Evolutionary conservation across 331 rosid genomes (phyloP).

Genomic region (Quercus tomentella): DNA sequence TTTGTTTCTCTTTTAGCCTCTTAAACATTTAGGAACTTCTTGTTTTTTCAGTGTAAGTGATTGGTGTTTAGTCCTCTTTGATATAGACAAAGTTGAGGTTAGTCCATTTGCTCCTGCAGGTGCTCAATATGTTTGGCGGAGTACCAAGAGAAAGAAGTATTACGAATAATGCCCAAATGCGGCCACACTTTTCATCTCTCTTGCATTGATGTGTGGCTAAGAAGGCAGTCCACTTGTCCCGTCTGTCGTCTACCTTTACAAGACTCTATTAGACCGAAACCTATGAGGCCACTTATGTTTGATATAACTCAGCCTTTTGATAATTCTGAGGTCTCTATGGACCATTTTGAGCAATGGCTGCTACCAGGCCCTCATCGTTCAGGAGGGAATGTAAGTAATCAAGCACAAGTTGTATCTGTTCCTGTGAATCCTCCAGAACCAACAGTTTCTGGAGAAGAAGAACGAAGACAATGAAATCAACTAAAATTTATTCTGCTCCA

Average conservation of each 20-base stretch:
- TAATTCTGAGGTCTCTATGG: conserved; percentile 43
- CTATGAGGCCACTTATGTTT: conserved; percentile 47
- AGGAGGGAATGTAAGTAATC: conserved; percentile 19
- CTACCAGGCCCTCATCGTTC: conserved; percentile 23
- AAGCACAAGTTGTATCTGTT: conserved; percentile 28
- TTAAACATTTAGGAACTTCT: not conserved
- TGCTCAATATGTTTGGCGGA: conserved; percentile 92
- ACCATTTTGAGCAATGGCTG: conserved; percentile 40
- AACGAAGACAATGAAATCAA: conserved; percentile 27
- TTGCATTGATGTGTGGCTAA: conserved; percentile 89
- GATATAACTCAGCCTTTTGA: conserved; percentile 41
- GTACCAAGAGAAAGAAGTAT: conserved; percentile 76
- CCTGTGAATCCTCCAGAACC: conserved; percentile 22
- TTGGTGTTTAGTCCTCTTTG: not conserved
- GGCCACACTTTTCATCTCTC: conserved; percentile 87
- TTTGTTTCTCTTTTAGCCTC: not conserved
- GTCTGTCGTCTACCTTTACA: conserved; percentile 81
- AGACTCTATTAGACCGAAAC: conserved; percentile 48
- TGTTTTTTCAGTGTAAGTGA: not conserved
- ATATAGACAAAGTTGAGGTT: not conserved
- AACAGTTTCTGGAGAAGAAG: conserved; percentile 35
- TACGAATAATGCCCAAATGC: conserved; percentile 91
- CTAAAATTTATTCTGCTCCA: conserved; percentile 10
- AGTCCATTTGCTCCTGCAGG: conserved; percentile 38
- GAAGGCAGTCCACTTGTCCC: conserved; percentile 88